Percentiles rank a stretch among this genome's conserved stretches.
Evolutionary conservation across 495 filamentous ascomycete species (phyloP).

Genomic region (Penicillium herquei): DNA sequence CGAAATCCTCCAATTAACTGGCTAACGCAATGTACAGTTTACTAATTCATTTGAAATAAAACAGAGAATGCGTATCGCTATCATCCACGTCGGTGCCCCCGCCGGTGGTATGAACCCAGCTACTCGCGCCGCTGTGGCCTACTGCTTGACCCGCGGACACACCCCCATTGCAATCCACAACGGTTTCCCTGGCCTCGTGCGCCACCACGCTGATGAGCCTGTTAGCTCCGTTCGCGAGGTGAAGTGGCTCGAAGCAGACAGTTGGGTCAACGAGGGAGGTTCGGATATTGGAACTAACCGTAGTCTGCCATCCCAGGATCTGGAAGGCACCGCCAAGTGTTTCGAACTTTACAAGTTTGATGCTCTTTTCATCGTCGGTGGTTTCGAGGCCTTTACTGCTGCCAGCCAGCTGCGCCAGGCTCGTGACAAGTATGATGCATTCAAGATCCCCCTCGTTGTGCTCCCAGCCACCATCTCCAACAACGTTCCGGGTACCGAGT

Average conservation of each 20-base stretch:
- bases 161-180: slow-evolving; percentile 91
- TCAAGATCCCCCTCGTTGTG: slow-evolving; percentile 90
- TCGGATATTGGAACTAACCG: slow-evolving; percentile 99
- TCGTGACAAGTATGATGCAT: slow-evolving; percentile 70
- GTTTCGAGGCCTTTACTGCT: slow-evolving; percentile 96
- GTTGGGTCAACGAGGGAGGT: slow-evolving; percentile 94
- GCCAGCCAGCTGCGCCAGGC: slow-evolving; percentile 82
- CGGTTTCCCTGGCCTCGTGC: slow-evolving; percentile 90
- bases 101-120: slow-evolving; percentile 99
- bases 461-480: slow-evolving; percentile 97
- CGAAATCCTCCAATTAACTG: slow-evolving; percentile 9
- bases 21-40: background rate
- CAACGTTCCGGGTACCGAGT: slow-evolving; percentile 98
- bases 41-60: slow-evolving; percentile 10
- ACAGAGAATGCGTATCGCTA: slow-evolving; percentile 86
- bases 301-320: slow-evolving; percentile 77
- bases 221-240: slow-evolving; percentile 80
- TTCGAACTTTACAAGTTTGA: slow-evolving; percentile 88
- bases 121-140: slow-evolving; percentile 91
- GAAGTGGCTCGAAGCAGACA: slow-evolving; percentile 88
- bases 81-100: slow-evolving; percentile 95
- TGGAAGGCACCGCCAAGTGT: slow-evolving; percentile 77
- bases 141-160: slow-evolving; percentile 91
- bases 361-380: slow-evolving; percentile 87
- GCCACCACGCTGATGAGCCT: slow-evolving; percentile 83